Conservation (phyloP, 208 protist genomes). For the Leishmania amazonensis region DNA sequence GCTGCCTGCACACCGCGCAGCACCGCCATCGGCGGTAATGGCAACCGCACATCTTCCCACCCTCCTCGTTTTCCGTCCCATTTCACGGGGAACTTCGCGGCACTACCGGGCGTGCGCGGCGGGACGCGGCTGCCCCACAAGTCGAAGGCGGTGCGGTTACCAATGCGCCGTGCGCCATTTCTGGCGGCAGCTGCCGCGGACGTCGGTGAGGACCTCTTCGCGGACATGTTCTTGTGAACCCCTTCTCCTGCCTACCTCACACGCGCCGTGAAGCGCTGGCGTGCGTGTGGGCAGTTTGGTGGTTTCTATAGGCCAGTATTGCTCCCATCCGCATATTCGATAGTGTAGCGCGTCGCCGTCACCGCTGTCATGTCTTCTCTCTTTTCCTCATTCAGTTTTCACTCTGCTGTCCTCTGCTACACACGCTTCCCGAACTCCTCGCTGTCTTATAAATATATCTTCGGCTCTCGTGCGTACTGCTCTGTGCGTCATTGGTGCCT, state of each 20-base stretch:
- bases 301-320: neutral
- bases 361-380: neutral
- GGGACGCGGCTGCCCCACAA: neutral
- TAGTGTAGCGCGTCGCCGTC: neutral
- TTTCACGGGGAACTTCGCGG: slow-evolving; percentile 13
- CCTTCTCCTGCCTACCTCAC: neutral
- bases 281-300: neutral
- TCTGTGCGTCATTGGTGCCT: neutral
- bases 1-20: slow-evolving; percentile 13
- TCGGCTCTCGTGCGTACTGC: neutral
- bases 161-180: slow-evolving; percentile 24
- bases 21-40: neutral
- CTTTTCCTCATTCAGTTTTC: neutral
- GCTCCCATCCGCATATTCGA: neutral
- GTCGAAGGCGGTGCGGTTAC: neutral
- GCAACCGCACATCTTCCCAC: neutral
- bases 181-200: slow-evolving; percentile 21
- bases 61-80: neutral
- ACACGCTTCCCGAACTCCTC: slow-evolving; percentile 1
- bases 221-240: slow-evolving; percentile 59
- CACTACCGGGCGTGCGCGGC: neutral
- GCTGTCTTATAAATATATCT: slow-evolving; percentile 20
- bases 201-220: slow-evolving; percentile 65
- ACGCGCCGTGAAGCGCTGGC: neutral
- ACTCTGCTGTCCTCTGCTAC: slow-evolving; percentile 1